These are phyloP conservation scores for Botrytis deweyae DNA, from an alignment of 2,329 filamentous ascomycete species.

Conservation along the genomic window DNA sequence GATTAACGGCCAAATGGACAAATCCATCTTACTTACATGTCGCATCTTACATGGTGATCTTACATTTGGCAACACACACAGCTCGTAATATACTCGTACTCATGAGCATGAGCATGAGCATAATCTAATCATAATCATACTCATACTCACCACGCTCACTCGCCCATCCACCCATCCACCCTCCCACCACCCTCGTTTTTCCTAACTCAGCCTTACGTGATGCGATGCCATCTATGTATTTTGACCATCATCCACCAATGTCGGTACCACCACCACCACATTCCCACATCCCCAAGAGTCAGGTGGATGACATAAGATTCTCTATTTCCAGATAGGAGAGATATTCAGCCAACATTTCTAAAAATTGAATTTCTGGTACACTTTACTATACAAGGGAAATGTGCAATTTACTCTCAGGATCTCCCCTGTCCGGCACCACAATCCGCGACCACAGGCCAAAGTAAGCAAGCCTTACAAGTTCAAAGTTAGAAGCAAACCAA, in stretches of 20 bases:
- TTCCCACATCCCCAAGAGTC: neutral
- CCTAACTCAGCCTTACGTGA: conserved; percentile 12
- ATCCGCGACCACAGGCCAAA: neutral
- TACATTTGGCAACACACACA: neutral
- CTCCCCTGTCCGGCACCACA: neutral
- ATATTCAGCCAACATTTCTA: neutral
- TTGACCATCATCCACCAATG: neutral
- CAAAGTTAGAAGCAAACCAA: neutral
- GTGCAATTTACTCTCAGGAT: conserved; percentile 9
- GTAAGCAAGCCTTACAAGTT: neutral
- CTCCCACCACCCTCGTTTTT: neutral
- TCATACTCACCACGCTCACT: neutral
- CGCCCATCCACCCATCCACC: neutral
- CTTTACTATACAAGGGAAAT: neutral
- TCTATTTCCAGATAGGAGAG: conserved; percentile 13
- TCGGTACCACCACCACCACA: neutral
- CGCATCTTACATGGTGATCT: neutral
- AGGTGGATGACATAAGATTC: conserved; percentile 12
- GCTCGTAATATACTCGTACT: no score
- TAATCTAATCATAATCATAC: no score
- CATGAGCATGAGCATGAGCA: neutral
- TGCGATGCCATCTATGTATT: neutral
- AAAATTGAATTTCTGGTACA: neutral
- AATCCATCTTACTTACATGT: neutral
- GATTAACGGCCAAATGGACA: conserved; percentile 2